phyloP scores from a whole-genome alignment of 139 green algal genomes.

The Cymbomonas tetramitiformis region DNA sequence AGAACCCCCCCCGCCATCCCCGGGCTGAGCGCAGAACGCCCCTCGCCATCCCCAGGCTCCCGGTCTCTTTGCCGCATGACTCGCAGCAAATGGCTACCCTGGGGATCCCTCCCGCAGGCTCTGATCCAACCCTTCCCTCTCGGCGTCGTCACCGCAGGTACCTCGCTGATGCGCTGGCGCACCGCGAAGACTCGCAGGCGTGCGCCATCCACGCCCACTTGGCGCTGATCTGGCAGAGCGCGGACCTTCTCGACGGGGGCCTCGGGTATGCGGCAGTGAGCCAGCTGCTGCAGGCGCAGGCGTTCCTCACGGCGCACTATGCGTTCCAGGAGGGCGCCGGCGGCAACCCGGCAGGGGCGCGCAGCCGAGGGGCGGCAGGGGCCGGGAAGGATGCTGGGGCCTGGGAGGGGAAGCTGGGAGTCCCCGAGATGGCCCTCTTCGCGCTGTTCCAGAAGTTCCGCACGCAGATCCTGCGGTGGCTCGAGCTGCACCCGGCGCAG shows the following conservation, averaged over 20 bases:
- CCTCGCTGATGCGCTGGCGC: neutral
- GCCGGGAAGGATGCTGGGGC: neutral
- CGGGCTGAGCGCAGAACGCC: too few relatives aligned
- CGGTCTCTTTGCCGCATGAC: too few relatives aligned
- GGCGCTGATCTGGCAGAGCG: slow-evolving; percentile 9
- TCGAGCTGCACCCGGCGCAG: neutral
- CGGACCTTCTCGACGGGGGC: too few relatives aligned
- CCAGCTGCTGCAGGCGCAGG: slow-evolving; percentile 10
- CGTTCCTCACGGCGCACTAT: slow-evolving; percentile 15
- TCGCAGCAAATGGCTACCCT: too few relatives aligned
- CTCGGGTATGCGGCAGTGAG: too few relatives aligned
- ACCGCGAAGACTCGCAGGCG: neutral
- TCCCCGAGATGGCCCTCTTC: slow-evolving; percentile 17
- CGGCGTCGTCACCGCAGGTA: too few relatives aligned
- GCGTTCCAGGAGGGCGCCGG: neutral
- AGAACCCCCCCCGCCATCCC: too few relatives aligned
- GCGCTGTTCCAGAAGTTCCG: slow-evolving; percentile 18
- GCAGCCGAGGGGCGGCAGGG: too few relatives aligned
- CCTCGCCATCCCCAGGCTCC: too few relatives aligned
- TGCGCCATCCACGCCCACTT: slow-evolving; percentile 20
- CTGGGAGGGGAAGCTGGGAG: neutral
- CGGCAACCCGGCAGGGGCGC: neutral
- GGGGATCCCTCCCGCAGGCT: too few relatives aligned
- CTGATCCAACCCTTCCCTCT: too few relatives aligned
- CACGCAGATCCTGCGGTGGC: neutral